Evolutionary conservation across 106 monocot genomes (phyloP).

Genomic region (Dendrobium catenatum): DNA sequence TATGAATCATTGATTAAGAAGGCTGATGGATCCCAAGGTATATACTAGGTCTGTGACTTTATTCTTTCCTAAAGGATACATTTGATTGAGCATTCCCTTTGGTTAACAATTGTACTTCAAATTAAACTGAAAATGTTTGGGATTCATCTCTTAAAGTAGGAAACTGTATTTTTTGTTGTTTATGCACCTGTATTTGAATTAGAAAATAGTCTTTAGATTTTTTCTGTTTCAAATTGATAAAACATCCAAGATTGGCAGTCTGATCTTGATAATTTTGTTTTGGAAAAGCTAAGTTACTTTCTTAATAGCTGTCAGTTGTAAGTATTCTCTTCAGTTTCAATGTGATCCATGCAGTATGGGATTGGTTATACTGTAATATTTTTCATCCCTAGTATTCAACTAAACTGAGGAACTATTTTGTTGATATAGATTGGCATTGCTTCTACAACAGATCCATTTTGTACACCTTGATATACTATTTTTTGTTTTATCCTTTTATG

Average conservation of each 20-base stretch:
- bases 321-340: background rate
- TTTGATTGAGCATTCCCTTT: background rate
- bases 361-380: background rate
- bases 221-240: background rate
- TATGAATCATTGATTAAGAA: slow-evolving; percentile 75
- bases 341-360: background rate
- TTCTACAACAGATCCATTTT: background rate
- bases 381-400: background rate
- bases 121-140: background rate
- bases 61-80: background rate
- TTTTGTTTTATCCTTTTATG: background rate
- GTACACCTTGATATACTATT: background rate
- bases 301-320: background rate
- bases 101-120: background rate
- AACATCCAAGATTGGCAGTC: background rate
- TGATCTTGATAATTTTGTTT: background rate
- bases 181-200: background rate
- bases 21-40: slow-evolving; percentile 88
- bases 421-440: background rate
- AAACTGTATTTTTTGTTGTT: background rate
- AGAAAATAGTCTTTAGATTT: background rate
- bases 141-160: background rate
- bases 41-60: background rate
- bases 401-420: background rate
- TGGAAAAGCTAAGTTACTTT: background rate